Base-by-base conservation (phyloP, 2,329 filamentous ascomycete species). In the Pseudogymnoascus sp. region DNA sequence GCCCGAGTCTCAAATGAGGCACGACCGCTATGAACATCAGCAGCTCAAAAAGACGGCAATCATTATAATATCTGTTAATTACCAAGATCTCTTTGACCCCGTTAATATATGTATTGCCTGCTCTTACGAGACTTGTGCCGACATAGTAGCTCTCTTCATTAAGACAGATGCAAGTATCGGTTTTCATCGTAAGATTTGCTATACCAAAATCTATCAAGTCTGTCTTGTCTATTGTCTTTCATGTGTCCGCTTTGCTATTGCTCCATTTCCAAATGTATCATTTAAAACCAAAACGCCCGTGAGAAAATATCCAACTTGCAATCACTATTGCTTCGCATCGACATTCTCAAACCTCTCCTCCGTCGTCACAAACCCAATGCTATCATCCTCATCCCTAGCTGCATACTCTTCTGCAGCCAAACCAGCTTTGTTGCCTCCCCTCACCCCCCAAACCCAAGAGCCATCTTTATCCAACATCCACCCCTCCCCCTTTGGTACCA, bases 331-430 rank as follows among this genome's bases (percentile, higher is more conserved):
- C 47, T 54, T 54, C 47, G 14, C n/a, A 33, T 54, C 47, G 12
- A 54, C n/a, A 54, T 54, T 54, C 28, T 54, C 47, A 54, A 54
- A 33, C 28, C 47, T 54, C 47, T 54, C 47, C 28, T 54, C 47
- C n/a, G 47, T 33, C 28, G 28, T 33, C 25, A 33, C 28, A 33
- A 33, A 54, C 28, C 47, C 47, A 54, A 54, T 54, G 2, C 47
- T 54, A 20, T 54, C 47, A 14, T 33, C 43, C n/a, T 54, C 47
- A 54, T 54, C 47, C n/a, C 47, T 54, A 28, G 8, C 47, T 9
- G 9, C 8, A 54, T 18, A 33, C 28, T 4, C 28, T 7, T 54
- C 47, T n/a, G 33, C 47, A 54, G 28, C 16, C 28, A 54, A 20
- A 12, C n/a, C n/a, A 30, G 47, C 47, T 11, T 54, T 33, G n/a